Percentiles rank a stretch among this genome's conserved stretches.
phyloP scores from a whole-genome alignment of 805 yeast genomes.

The Torulaspora indica region DNA sequence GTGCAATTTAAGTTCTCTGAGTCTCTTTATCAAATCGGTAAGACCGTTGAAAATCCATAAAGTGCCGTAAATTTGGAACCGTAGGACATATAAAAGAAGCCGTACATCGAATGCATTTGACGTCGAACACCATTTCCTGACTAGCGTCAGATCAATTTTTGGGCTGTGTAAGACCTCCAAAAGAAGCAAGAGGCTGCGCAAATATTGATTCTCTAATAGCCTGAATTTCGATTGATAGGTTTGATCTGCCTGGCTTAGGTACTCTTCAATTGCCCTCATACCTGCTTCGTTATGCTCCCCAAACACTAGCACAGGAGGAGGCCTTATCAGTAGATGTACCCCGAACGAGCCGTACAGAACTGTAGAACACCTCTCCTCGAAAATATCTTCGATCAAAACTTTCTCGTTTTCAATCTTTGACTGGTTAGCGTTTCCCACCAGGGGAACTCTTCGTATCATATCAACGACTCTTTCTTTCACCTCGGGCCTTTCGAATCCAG shows the following conservation, averaged over 20 bases:
- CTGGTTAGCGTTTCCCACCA: slow-evolving; percentile 16
- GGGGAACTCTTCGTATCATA: slow-evolving; percentile 25
- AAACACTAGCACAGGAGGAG: slow-evolving; percentile 24
- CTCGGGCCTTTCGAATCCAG: slow-evolving; percentile 10
- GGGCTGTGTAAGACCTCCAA: slow-evolving; percentile 26
- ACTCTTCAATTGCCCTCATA: slow-evolving; percentile 20
- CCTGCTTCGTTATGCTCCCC: slow-evolving; percentile 22
- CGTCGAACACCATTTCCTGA: slow-evolving; percentile 22
- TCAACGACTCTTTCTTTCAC: slow-evolving; percentile 18
- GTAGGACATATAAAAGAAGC: slow-evolving; percentile 27
- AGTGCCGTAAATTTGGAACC: slow-evolving; percentile 27
- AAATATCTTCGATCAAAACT: slow-evolving; percentile 18
- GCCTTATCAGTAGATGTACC: slow-evolving; percentile 17
- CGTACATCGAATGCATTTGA: slow-evolving; percentile 25
- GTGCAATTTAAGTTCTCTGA: slow-evolving; percentile 26
- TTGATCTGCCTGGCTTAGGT: slow-evolving; percentile 9
- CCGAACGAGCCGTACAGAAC: slow-evolving; percentile 20
- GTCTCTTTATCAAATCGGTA: slow-evolving; percentile 17
- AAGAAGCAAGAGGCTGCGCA: slow-evolving; percentile 22
- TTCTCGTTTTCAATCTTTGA: slow-evolving; percentile 28
- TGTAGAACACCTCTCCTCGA: slow-evolving; percentile 19
- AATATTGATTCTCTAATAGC: slow-evolving; percentile 20
- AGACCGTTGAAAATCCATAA: slow-evolving; percentile 33
- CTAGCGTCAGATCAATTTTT: slow-evolving; percentile 16
- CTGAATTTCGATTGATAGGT: slow-evolving; percentile 14